phyloP scores from a whole-genome alignment of 2,329 filamentous ascomycete species.

The Daldinia sp. region DNA sequence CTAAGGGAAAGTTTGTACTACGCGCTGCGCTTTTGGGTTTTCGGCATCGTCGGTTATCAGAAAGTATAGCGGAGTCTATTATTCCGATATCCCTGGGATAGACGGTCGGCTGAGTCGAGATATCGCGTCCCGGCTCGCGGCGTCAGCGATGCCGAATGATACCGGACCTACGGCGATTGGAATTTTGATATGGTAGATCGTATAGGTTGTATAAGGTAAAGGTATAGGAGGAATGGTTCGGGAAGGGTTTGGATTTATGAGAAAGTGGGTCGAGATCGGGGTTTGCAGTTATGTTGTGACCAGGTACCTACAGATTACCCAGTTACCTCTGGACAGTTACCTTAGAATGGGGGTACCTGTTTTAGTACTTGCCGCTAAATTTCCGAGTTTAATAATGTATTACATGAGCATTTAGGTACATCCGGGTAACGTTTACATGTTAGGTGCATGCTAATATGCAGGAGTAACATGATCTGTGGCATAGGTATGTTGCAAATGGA shows the following conservation, averaged over 20 bases:
- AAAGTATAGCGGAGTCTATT: background rate
- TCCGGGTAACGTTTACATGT: background rate
- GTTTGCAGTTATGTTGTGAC: no score
- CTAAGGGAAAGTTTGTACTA: background rate
- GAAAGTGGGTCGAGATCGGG: conserved; percentile 16
- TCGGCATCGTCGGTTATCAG: conserved; percentile 27
- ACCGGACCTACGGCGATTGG: conserved; percentile 24
- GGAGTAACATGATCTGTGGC: background rate
- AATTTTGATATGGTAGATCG: background rate
- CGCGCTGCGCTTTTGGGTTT: conserved; percentile 6
- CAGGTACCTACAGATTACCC: background rate
- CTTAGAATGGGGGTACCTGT: no score
- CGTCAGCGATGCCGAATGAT: conserved; percentile 33
- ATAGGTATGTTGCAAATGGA: background rate
- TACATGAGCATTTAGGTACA: background rate
- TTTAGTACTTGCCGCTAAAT: no score
- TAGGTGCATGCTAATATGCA: background rate
- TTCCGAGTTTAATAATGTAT: background rate
- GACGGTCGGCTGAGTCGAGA: conserved; percentile 14
- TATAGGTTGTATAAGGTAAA: background rate
- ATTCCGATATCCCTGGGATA: conserved; percentile 15
- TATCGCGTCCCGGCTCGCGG: conserved; percentile 18
- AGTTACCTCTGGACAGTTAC: background rate
- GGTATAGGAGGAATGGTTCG: background rate
- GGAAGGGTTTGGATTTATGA: conserved; percentile 7